phyloP scores from a whole-genome alignment of 768 basidiomycete genomes.

The Tulasnella sp. region DNA sequence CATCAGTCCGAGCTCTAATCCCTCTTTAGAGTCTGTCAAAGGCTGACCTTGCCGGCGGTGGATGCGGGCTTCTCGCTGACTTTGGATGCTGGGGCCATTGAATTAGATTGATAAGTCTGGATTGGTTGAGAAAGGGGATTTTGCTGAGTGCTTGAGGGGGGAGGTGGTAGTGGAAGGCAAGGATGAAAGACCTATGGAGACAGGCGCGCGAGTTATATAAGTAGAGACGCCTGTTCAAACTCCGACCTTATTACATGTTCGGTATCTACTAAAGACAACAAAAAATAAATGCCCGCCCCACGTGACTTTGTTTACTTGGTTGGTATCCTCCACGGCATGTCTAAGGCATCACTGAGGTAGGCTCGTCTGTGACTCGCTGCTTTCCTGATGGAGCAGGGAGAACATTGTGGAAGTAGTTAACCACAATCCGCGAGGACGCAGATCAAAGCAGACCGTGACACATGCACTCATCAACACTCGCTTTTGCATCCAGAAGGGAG shows the following conservation, averaged over 20 bases:
- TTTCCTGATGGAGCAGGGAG: too few relatives aligned
- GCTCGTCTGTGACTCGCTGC: too few relatives aligned
- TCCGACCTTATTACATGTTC: neutral
- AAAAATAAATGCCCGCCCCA: too few relatives aligned
- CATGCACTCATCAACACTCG: too few relatives aligned
- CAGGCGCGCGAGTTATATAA: neutral
- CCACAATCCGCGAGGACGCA: too few relatives aligned
- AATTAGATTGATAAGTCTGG: neutral
- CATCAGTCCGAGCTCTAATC: neutral
- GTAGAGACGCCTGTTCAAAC: neutral
- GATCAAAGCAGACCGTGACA: too few relatives aligned
- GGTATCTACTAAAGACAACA: too few relatives aligned
- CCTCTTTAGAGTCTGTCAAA: neutral
- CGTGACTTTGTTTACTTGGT: too few relatives aligned
- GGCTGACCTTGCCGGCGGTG: conserved; percentile 39
- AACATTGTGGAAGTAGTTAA: too few relatives aligned
- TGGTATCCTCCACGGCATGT: too few relatives aligned
- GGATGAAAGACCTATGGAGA: neutral
- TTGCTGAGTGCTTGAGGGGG: neutral
- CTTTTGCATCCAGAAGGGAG: too few relatives aligned
- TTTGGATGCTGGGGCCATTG: conserved; percentile 48
- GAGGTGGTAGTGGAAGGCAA: neutral
- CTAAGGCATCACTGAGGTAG: too few relatives aligned
- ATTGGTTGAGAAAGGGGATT: neutral
- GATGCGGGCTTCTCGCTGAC: conserved; percentile 49